A percentile compares a stretch with the other conserved stretches of the same genome.
phyloP scores from a whole-genome alignment of 805 yeast species.

The Saturnispora dispora region DNA sequence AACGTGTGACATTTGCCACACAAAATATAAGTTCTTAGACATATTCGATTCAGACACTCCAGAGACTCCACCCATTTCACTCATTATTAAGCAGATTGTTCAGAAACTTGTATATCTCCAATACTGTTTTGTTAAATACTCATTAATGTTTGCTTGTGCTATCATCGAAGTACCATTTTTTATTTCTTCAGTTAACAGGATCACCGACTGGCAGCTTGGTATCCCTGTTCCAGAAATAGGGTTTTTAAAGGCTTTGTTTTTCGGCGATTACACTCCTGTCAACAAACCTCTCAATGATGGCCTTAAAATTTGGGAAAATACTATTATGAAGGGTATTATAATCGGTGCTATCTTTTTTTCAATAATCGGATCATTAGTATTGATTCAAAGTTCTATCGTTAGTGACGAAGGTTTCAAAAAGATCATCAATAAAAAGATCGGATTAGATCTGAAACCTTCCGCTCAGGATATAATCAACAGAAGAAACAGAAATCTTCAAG shows the following conservation, averaged over 20 bases:
- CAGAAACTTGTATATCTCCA: constrained; percentile 3
- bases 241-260: constrained; percentile 15
- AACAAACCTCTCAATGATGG: constrained; percentile 5
- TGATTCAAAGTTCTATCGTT: constrained; percentile 56
- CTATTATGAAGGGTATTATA: constrained; percentile 14
- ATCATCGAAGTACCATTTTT: constrained; percentile 45
- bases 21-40: constrained; percentile 46
- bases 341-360: constrained; percentile 18
- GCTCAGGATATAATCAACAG: background rate
- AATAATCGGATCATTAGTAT: constrained; percentile 15
- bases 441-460: constrained; percentile 38
- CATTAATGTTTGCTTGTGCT: constrained; percentile 10
- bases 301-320: constrained; percentile 6
- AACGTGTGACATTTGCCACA: constrained; percentile 83
- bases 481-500: constrained; percentile 18
- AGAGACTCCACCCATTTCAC: constrained; percentile 41
- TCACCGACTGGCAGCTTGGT: constrained; percentile 49
- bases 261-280: constrained; percentile 1
- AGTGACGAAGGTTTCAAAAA: constrained; percentile 60
- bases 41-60: constrained; percentile 40
- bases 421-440: constrained; percentile 49
- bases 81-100: constrained; percentile 34
- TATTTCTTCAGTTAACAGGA: constrained; percentile 46
- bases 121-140: constrained; percentile 7
- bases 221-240: constrained; percentile 36